Evolutionary conservation across 2,329 filamentous ascomycete species (phyloP).

Genomic region (Sporothrix luriei): DNA sequence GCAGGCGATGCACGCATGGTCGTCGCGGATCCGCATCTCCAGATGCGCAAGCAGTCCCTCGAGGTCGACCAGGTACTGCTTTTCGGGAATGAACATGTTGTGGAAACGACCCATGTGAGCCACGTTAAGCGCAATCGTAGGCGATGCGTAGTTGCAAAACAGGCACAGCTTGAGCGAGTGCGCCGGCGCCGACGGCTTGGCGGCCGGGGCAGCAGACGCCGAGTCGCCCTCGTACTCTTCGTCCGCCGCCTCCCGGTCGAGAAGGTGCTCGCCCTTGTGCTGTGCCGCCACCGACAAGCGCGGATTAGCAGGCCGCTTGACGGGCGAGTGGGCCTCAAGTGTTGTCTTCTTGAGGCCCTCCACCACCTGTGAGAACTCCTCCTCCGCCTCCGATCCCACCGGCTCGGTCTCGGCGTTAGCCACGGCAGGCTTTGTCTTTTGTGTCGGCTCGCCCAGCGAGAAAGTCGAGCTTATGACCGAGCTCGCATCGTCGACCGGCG

Average conservation of each 20-base stretch:
- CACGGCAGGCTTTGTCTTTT: slow-evolving; percentile 48
- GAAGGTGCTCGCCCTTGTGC: slow-evolving; percentile 52
- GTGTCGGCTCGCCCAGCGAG: slow-evolving; percentile 78
- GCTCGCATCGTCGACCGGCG: slow-evolving; percentile 66
- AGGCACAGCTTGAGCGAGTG: slow-evolving; percentile 66
- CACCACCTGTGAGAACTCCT: slow-evolving; percentile 76
- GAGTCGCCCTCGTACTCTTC: slow-evolving; percentile 34
- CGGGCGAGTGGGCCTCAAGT: slow-evolving; percentile 51
- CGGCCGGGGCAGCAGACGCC: slow-evolving; percentile 35
- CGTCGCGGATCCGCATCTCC: slow-evolving; percentile 75
- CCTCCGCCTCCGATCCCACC: slow-evolving; percentile 69
- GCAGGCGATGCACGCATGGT: slow-evolving; percentile 85
- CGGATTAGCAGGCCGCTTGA: slow-evolving; percentile 59
- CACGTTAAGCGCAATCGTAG: slow-evolving; percentile 73
- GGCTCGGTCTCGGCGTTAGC: slow-evolving; percentile 39
- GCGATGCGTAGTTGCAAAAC: slow-evolving; percentile 88
- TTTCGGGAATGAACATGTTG: slow-evolving; percentile 95
- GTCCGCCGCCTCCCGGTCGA: background rate
- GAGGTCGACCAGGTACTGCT: slow-evolving; percentile 76
- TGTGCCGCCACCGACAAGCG: slow-evolving; percentile 47
- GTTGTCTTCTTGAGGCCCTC: slow-evolving; percentile 72
- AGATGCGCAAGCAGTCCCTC: slow-evolving; percentile 80
- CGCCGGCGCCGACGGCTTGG: slow-evolving; percentile 42
- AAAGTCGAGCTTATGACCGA: slow-evolving; percentile 91
- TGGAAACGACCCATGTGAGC: slow-evolving; percentile 91